Conservation (phyloP, 2,329 filamentous ascomycete species). For the Aspergillus tamarii region DNA sequence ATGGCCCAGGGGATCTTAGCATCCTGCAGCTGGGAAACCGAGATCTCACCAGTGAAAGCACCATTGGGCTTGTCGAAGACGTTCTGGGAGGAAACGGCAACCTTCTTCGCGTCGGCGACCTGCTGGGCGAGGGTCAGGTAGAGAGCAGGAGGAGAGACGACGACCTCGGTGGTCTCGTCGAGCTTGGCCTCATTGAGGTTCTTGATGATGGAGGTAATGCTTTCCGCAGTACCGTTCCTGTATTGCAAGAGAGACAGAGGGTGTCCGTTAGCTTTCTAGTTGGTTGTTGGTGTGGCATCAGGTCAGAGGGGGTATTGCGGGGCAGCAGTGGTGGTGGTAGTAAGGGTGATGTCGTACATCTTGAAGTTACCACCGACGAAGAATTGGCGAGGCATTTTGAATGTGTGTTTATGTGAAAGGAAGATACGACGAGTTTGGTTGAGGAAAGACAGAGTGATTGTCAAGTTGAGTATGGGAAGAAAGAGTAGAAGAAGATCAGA, state of each 20-base stretch:
- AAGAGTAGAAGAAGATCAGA: conserved; percentile 9
- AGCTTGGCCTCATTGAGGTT: conserved; percentile 86
- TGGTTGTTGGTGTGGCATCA: conserved; percentile 9
- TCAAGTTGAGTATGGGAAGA: conserved; percentile 8
- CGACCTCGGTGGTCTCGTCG: conserved; percentile 71
- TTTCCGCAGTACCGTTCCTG: conserved; percentile 91
- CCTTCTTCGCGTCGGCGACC: conserved; percentile 66
- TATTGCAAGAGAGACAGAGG: conserved; percentile 31
- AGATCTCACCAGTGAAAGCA: conserved; percentile 96
- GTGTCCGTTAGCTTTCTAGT: conserved; percentile 14
- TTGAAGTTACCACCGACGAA: conserved; percentile 99
- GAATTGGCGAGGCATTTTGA: conserved; percentile 91
- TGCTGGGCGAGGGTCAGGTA: conserved; percentile 89
- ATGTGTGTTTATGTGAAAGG: conserved; percentile 21
- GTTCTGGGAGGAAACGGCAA: conserved; percentile 94
- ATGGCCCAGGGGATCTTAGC: conserved; percentile 86
- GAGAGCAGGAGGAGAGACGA: conserved; percentile 85
- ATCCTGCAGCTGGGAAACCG: conserved; percentile 87
- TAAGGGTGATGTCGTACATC: conserved; percentile 67
- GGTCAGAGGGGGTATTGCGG: conserved; percentile 27
- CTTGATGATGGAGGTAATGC: conserved; percentile 87
- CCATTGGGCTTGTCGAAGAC: conserved; percentile 97
- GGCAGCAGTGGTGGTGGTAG: conserved; percentile 18
- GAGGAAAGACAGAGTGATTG: conserved; percentile 8
- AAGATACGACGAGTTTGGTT: conserved; percentile 14